Evolutionary conservation across 2,329 filamentous ascomycete species (phyloP).

Genomic region (Helotiales sp.): DNA sequence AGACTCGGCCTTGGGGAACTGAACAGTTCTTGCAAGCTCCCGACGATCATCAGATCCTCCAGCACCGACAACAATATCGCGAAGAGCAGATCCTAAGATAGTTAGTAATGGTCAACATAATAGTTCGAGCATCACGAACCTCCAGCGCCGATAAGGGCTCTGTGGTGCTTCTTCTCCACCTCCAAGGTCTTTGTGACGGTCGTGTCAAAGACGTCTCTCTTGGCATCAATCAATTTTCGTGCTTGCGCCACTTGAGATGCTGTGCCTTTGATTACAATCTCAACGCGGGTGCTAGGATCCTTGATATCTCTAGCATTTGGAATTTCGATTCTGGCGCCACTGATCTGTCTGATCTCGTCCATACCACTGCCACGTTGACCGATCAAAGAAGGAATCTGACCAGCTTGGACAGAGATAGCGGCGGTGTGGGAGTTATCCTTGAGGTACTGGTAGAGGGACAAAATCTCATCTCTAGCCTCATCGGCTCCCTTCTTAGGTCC

Average conservation of each 20-base stretch:
- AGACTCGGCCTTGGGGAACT: slow-evolving; percentile 89
- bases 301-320: slow-evolving; percentile 76
- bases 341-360: slow-evolving; percentile 84
- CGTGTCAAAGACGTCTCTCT: slow-evolving; percentile 85
- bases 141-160: slow-evolving; percentile 83
- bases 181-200: slow-evolving; percentile 85
- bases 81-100: slow-evolving; percentile 76
- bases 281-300: slow-evolving; percentile 70
- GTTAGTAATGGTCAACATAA: slow-evolving; percentile 18
- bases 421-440: slow-evolving; percentile 85
- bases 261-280: slow-evolving; percentile 91
- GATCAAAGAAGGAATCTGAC: slow-evolving; percentile 91
- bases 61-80: slow-evolving; percentile 82
- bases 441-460: slow-evolving; percentile 85
- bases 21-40: slow-evolving; percentile 85
- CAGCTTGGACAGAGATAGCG: slow-evolving; percentile 84
- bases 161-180: slow-evolving; percentile 94
- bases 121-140: slow-evolving; percentile 60
- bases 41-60: slow-evolving; percentile 88
- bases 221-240: slow-evolving; percentile 87
- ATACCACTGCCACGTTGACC: slow-evolving; percentile 88
- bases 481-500: slow-evolving; percentile 94
- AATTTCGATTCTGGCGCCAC: slow-evolving; percentile 89
- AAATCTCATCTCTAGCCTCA: slow-evolving; percentile 87
- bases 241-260: slow-evolving; percentile 90